Base-by-base conservation (phyloP, 2,329 filamentous ascomycete species). In the Neonectria coccinea region DNA sequence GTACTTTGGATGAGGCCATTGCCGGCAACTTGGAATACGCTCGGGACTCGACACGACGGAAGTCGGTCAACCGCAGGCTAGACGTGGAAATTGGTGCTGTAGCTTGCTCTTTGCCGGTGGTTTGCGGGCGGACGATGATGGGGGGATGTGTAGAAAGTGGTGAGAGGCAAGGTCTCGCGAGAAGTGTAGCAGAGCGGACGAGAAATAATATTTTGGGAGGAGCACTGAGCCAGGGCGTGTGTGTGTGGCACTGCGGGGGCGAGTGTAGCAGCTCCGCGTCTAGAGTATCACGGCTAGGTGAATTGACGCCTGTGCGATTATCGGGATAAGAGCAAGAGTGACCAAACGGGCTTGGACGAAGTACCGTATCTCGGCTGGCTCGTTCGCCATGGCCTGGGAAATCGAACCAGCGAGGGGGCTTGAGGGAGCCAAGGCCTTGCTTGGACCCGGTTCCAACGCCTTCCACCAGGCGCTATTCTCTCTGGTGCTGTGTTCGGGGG, bases 1-100 rank as follows among this genome's bases (percentile, higher is more conserved):
- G 75, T 87, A 88, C 86, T 83, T 88, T 88, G 77, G 86, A 88
- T 76, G 86, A 88, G 78, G 86, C 86, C 86, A 88, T 88, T 83
- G 81, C 81, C 79, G 76, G 77, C 76, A 73, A 76, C 68, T 75
- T 77, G 72, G 70, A 67, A 74, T 74, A 71, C 60, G 76, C 73
- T 77, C 76, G 72, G 69, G 72, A 68, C 71, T 74, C 72, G 74
- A 77, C 72, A 73, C 73, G 76, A 75, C 73, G 69, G 71, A 61
- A 65, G 74, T 69, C 73, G 71, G 70, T 76, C 74, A 71, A 76
- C 73, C 74, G 71, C 75, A 65, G 70, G 66, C 66, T 73, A 65
- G 64, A 65, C 65, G 59, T 67, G 56, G 62, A 67, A 67, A 68
- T 69, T 70, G 67, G 59, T 64, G 53, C 59, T 67, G 61, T 62